A percentile compares a stretch with the other conserved stretches of the same genome.
Evolutionary conservation across 75 land plant genomes (phyloP).

Genomic region (Pinus tabuliformis): DNA sequence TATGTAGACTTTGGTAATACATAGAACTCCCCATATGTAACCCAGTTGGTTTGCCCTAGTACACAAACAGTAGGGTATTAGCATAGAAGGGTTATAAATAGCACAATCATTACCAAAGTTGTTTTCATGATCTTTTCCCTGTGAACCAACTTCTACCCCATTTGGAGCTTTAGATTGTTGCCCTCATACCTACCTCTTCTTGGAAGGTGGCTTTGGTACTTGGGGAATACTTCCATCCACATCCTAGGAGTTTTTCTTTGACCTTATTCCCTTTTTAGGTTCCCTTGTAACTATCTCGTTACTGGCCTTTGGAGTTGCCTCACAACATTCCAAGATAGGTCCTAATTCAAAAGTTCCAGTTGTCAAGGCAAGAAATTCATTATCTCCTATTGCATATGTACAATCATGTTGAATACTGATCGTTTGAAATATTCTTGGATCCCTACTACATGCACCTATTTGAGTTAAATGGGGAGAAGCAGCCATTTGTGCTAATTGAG

Average conservation of each 20-base stretch:
- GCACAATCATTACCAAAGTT: neutral
- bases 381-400: too few relatives aligned
- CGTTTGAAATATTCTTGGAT: too few relatives aligned
- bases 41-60: slow-evolving; percentile 54
- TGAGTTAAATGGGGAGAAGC: too few relatives aligned
- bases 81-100: slow-evolving; percentile 26
- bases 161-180: neutral
- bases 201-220: neutral
- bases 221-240: neutral
- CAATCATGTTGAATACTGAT: too few relatives aligned
- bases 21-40: slow-evolving; percentile 77
- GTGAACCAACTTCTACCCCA: slow-evolving; percentile 4
- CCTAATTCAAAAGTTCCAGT: too few relatives aligned
- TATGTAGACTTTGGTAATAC: too few relatives aligned
- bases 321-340: too few relatives aligned
- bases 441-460: too few relatives aligned
- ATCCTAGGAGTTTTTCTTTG: neutral
- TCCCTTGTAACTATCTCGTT: too few relatives aligned
- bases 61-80: slow-evolving; percentile 59
- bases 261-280: neutral
- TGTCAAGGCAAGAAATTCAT: too few relatives aligned
- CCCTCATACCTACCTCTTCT: neutral
- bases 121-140: slow-evolving; percentile 5
- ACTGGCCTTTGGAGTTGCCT: too few relatives aligned
- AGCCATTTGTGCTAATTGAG: too few relatives aligned